Percentiles rank a stretch among this genome's conserved stretches.
Evolutionary conservation across 495 filamentous ascomycete genomes (phyloP).

Genomic region (Podospora comata): DNA sequence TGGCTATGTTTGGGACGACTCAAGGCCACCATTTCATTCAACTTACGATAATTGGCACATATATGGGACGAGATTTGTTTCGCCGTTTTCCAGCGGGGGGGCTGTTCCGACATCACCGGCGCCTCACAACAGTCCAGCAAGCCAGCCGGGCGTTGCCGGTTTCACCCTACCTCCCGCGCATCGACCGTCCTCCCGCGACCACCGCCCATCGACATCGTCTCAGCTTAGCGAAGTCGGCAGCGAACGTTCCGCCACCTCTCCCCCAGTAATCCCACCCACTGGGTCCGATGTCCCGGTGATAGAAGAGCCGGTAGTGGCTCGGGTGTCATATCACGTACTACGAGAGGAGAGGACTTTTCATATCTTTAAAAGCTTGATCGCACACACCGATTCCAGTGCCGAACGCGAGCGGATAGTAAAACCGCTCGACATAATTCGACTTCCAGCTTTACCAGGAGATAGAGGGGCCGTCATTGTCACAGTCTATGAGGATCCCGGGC

Average conservation of each 20-base stretch:
- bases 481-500: slow-evolving; percentile 75
- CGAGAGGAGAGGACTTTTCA: slow-evolving; percentile 83
- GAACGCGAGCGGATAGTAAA: slow-evolving; percentile 70
- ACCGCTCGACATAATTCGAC: slow-evolving; percentile 67
- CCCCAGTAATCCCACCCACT: slow-evolving; percentile 19
- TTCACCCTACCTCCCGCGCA: slow-evolving; percentile 29
- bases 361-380: slow-evolving; percentile 65
- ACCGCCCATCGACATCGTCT: slow-evolving; percentile 30
- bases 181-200: slow-evolving; percentile 37
- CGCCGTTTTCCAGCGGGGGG: slow-evolving; percentile 36
- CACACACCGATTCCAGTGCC: slow-evolving; percentile 68
- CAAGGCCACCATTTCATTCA: slow-evolving; percentile 68
- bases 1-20: slow-evolving; percentile 74
- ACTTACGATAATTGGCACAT: slow-evolving; percentile 73
- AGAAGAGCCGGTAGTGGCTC: slow-evolving; percentile 62
- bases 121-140: slow-evolving; percentile 25
- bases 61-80: slow-evolving; percentile 47
- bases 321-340: slow-evolving; percentile 73
- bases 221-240: slow-evolving; percentile 38
- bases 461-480: slow-evolving; percentile 63
- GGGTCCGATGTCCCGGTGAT: slow-evolving; percentile 37
- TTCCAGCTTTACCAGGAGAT: slow-evolving; percentile 63
- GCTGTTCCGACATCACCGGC: slow-evolving; percentile 28
- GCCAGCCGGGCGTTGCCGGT: slow-evolving; percentile 26
- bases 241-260: slow-evolving; percentile 38